Evolutionary conservation across 176 grass and related monocot genomes (phyloP).

Genomic region (Pontederia paniculata): DNA sequence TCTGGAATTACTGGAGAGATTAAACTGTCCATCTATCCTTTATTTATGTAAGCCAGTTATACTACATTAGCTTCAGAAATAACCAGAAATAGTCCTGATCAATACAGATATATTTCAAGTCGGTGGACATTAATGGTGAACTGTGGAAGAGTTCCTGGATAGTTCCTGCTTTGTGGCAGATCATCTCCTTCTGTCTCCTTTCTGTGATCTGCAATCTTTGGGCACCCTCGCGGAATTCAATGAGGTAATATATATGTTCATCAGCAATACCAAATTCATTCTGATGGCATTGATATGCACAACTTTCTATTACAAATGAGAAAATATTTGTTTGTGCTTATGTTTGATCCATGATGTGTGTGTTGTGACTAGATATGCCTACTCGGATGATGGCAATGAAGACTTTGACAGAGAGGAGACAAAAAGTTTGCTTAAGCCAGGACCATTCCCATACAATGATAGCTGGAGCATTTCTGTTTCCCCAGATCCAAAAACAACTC

Average conservation of each 20-base stretch:
- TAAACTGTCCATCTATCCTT: too few species aligned
- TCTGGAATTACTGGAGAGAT: too few species aligned
- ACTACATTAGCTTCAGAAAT: constrained; percentile 1
- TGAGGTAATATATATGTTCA: constrained; percentile 28
- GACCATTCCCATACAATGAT: constrained; percentile 54
- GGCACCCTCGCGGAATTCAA: constrained; percentile 49
- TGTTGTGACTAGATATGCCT: constrained; percentile 31
- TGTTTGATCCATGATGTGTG: not conserved
- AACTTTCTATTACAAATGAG: not conserved
- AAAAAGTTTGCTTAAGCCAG: constrained; percentile 28
- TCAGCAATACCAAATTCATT: not conserved
- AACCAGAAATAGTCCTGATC: not conserved
- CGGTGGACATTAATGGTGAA: constrained; percentile 41
- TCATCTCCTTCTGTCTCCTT: constrained; percentile 68
- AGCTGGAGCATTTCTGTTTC: constrained; percentile 63
- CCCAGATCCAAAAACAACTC: constrained; percentile 51
- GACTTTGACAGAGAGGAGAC: constrained; percentile 33
- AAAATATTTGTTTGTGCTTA: not conserved
- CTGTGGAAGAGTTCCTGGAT: constrained; percentile 65
- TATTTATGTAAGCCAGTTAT: too few species aligned
- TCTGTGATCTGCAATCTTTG: constrained; percentile 51
- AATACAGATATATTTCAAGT: constrained; percentile 55
- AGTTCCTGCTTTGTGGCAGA: constrained; percentile 66
- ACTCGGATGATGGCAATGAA: constrained; percentile 29
- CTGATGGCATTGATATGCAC: not conserved